Evolutionary conservation across 2,329 filamentous ascomycete species (phyloP).

Genomic region (Fusarium sp.): DNA sequence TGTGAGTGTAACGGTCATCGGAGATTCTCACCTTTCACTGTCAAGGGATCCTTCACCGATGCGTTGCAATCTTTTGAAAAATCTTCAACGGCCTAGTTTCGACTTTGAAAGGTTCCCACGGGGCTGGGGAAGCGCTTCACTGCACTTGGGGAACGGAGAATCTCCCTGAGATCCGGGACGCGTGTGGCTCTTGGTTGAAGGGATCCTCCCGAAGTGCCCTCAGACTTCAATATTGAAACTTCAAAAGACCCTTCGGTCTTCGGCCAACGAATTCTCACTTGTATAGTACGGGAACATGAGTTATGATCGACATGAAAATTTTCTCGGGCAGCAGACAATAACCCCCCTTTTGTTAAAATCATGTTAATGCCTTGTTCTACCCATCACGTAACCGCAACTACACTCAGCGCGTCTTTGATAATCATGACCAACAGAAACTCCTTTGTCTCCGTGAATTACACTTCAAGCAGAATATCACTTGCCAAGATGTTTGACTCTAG

Average conservation of each 20-base stretch:
- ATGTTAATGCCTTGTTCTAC: not conserved
- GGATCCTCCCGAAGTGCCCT: not conserved
- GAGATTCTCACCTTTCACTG: not conserved
- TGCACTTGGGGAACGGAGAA: not conserved
- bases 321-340: not conserved
- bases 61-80: not conserved
- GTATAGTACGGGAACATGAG: not conserved
- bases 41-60: not conserved
- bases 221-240: not conserved
- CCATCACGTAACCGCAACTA: not conserved
- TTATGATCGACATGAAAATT: not conserved
- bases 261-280: not conserved
- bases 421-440: too few species aligned
- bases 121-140: not conserved
- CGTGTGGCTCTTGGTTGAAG: accelerated
- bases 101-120: accelerated
- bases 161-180: not conserved
- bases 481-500: not conserved
- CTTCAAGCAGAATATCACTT: not conserved
- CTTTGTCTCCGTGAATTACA: not conserved
- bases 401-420: not conserved
- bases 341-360: not conserved
- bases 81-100: not conserved
- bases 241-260: not conserved
- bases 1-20: not conserved